Conservation (phyloP, 2,329 filamentous ascomycete genomes). For the Cladophialophora immunda region DNA sequence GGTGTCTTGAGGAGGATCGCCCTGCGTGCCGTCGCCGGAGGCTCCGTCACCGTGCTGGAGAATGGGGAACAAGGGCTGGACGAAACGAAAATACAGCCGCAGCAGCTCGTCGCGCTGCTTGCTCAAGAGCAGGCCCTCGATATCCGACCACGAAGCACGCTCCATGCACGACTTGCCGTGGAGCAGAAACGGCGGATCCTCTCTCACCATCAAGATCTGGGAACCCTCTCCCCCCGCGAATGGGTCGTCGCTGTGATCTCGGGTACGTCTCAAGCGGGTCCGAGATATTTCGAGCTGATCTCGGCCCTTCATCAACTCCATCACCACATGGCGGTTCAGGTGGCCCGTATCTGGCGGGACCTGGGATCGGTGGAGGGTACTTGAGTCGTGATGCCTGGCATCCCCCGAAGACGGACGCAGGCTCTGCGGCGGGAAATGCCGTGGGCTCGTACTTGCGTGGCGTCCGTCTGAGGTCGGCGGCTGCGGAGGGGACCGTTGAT, state of each 20-base stretch:
- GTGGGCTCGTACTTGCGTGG: constrained; percentile 14
- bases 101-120: constrained; percentile 23
- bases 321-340: constrained; percentile 20
- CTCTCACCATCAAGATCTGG: constrained; percentile 17
- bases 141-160: constrained; percentile 9
- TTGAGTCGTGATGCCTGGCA: background rate
- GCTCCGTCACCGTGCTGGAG: constrained; percentile 82
- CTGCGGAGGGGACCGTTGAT: constrained; percentile 3
- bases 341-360: constrained; percentile 25
- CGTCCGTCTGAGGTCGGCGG: constrained; percentile 3
- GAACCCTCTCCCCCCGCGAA: background rate
- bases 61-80: constrained; percentile 85
- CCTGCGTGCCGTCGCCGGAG: constrained; percentile 72
- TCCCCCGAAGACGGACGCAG: background rate
- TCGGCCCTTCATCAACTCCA: background rate
- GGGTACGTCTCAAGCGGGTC: constrained; percentile 6
- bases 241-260: background rate
- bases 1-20: constrained; percentile 57
- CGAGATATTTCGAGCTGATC: constrained; percentile 17
- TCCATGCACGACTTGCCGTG: constrained; percentile 1
- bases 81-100: constrained; percentile 75
- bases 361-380: constrained; percentile 18
- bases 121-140: constrained; percentile 19
- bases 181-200: constrained; percentile 11
- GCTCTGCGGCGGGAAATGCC: constrained; percentile 8